Evolutionary conservation across 2,329 filamentous ascomycete species (phyloP), one percentile per base, ranked within the genome.

Genomic region (Penicillium sp.): DNA sequence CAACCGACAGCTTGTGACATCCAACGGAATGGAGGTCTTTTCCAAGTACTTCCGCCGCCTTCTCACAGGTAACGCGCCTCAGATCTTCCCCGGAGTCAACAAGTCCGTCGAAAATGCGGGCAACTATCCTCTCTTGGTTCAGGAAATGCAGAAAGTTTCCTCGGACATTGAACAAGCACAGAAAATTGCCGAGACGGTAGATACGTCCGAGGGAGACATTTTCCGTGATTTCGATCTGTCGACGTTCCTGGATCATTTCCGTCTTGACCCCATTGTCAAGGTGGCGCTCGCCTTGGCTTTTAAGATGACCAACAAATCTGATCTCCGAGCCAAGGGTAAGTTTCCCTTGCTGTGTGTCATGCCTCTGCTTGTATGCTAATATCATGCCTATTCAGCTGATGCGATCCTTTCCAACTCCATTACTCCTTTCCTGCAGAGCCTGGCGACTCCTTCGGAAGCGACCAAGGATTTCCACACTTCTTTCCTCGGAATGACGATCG

Each of bases 11-110:
- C 84, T 97, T 69, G 86, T 97, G 74, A 85, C 95, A 81, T 90
- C 91, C 64, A 85, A 95, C 89, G 90, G 90, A 67, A 98, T 98
- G 91, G 94, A 98, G 78, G 89, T 96, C 67, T 96, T 90, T 69
- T 84, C 88, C 51, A 94, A 90, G 76, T 96, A 93, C 71, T 95
- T 98, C 72, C 85, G 89, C 70, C 88, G 91, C 71, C 78, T 97
- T 67, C 82, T 98, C 65, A 86, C 86, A 71, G 85, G 85, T 73
- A 96, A 96, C 82, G 89, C 90, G 62, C 76, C 85, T 54, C 85
- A 93, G 64, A 93, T 98, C 67, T 97, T 97, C 67, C 85, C 89
- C 42, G 83, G 86, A 54, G 76, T 84, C 44, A 87, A 81, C 61
- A 80, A 89, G 70, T 80, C 81, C 46, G 80, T 82, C 55, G 79